A percentile compares a stretch with the other conserved stretches of the same genome.
These are phyloP conservation scores for Rhodotorula sp. DNA, from an alignment of 1,284 basidiomycete species.

Conservation along the genomic window DNA sequence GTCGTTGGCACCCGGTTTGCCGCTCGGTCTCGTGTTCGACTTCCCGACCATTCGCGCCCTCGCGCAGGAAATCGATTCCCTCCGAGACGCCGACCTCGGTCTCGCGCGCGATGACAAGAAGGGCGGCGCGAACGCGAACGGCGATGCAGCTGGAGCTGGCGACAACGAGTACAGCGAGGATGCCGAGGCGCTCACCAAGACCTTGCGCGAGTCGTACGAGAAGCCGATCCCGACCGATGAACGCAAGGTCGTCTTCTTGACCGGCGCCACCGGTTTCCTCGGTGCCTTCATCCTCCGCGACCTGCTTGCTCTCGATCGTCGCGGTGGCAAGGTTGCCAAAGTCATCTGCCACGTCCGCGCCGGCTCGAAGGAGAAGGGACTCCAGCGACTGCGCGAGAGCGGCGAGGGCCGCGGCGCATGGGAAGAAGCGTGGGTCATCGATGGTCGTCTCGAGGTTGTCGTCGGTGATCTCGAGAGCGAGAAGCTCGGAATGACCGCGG, in stretches of 20 bases:
- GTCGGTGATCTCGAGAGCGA: constrained; percentile 81
- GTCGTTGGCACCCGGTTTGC: constrained; percentile 84
- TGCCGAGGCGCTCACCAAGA: constrained; percentile 62
- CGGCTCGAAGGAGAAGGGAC: constrained; percentile 61
- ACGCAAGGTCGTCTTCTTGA: constrained; percentile 71
- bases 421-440: constrained; percentile 79
- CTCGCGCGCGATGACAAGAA: constrained; percentile 53
- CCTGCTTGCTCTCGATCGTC: constrained; percentile 57
- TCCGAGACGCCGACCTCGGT: constrained; percentile 78
- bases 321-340: constrained; percentile 66
- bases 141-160: constrained; percentile 18
- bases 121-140: constrained; percentile 37
- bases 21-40: constrained; percentile 89
- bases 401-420: constrained; percentile 86
- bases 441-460: constrained; percentile 73
- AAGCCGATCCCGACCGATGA: constrained; percentile 58
- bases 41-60: constrained; percentile 82
- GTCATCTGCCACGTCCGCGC: constrained; percentile 91
- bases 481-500: constrained; percentile 69
- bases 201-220: constrained; percentile 63
- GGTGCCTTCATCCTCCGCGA: constrained; percentile 89
- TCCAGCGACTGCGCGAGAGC: constrained; percentile 70
- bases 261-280: constrained; percentile 95
- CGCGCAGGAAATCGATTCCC: constrained; percentile 71
- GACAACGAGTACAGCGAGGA: constrained; percentile 71